Base-by-base conservation (phyloP, 768 basidiomycete genomes). In the Tephrocybe sp. region DNA sequence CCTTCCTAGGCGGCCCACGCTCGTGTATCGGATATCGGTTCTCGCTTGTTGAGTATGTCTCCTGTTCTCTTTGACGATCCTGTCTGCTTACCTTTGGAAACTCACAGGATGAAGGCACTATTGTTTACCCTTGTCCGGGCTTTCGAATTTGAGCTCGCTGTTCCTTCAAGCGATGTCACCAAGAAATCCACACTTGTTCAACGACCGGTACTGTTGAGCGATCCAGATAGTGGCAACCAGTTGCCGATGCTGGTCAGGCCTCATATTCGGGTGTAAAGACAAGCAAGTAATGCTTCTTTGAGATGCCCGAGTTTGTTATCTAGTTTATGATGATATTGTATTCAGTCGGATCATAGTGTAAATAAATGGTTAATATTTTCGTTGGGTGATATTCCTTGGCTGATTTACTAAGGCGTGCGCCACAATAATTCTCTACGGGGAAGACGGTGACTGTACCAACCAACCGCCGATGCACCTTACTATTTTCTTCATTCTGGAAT, bases 11-110 rank as follows among this genome's bases (percentile, higher is more conserved):
- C 23, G 86, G 86, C 5, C 79, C 82, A 10, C 73, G 75, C 15
- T 74, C 82, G 1, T 88, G 85, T 51, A 85, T 86, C 33, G 83
- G 84, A 0, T 86, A 78, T 58, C 75, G 80, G 3, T 86, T 86
- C 61, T 71, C 85, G 11, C 62, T 86, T 18, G 63, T 74, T 25
- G 78, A 79, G 78, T 78, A 39, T 45, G 76, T 7, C 12, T 21
- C 13, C 15, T 22, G 15, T 29, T 27, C 10, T 27, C 11, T 15
- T 7, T 34, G 4, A 15, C 16, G 3, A 18, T 16, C 5, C 19
- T 29, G 9, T 30, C 27, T 16, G 4, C 52, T 3, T 43, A 31
- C 15, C 5, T 48, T 16, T 4, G 9, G 13, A 13, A 22, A 27
- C 24, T 29, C 13, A n/a, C 25, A 70, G 69, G 49, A 64, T 63